Conservation (phyloP, 2,329 filamentous ascomycete genomes). For the Phialophora verrucosa region DNA sequence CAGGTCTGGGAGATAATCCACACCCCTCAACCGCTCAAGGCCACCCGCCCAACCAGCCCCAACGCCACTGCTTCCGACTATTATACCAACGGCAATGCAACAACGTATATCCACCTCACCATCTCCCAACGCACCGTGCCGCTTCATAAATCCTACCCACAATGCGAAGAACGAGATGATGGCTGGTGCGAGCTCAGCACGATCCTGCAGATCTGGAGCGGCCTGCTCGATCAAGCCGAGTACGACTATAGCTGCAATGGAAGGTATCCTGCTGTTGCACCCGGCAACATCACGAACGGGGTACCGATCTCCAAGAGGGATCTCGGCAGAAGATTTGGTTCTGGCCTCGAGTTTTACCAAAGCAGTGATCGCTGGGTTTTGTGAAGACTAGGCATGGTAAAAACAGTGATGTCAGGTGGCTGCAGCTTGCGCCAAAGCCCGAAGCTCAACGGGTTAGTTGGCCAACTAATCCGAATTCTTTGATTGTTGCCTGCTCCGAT, state of each 20-base stretch:
- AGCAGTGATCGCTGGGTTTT: conserved; percentile 22
- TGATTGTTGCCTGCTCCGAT: not conserved
- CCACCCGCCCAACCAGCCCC: conserved; percentile 53
- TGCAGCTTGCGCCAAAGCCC: not conserved
- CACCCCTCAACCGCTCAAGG: conserved; percentile 66
- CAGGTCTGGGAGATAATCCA: conserved; percentile 72
- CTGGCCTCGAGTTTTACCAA: conserved; percentile 19
- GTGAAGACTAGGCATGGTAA: not conserved
- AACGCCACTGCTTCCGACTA: conserved; percentile 41
- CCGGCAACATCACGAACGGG: conserved; percentile 41
- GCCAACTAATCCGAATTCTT: not conserved
- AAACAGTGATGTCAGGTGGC: not conserved
- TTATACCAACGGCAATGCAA: conserved; percentile 62
- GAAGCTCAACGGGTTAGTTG: not conserved
- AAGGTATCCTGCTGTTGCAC: conserved; percentile 39
- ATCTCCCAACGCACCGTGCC: conserved; percentile 76
- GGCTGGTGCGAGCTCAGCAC: conserved; percentile 77
- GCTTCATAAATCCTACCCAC: conserved; percentile 67
- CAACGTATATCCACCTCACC: conserved; percentile 74
- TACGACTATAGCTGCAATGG: conserved; percentile 72
- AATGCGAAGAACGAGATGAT: conserved; percentile 70
- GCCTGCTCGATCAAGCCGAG: conserved; percentile 62
- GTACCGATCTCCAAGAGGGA: conserved; percentile 32
- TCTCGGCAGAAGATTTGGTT: conserved; percentile 9
- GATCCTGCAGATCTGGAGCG: conserved; percentile 68